Evolutionary conservation across 148 eudicot genomes (phyloP).

Genomic region (Nyssa sinensis): DNA sequence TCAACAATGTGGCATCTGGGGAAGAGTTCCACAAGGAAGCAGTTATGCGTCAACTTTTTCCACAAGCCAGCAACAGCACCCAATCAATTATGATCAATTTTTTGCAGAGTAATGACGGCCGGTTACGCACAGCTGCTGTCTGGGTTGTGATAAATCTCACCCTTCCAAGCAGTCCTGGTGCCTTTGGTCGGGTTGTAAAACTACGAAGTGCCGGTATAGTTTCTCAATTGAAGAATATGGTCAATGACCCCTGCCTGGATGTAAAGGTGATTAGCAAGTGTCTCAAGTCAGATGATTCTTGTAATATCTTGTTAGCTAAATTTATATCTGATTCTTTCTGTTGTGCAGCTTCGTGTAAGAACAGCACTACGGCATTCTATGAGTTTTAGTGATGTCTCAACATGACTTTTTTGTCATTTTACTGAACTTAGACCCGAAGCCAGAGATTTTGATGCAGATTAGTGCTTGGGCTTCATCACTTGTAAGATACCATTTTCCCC

Average conservation of each 20-base stretch:
- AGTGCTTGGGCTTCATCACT: conserved; percentile 11
- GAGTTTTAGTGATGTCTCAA: conserved; percentile 44
- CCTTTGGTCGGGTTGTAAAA: conserved; percentile 48
- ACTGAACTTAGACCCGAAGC: neutral
- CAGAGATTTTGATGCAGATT: conserved; percentile 14
- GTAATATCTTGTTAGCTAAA: neutral
- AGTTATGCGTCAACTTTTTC: conserved; percentile 67
- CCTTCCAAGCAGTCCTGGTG: conserved; percentile 68
- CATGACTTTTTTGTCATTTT: conserved; percentile 23
- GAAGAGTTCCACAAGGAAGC: conserved; percentile 81
- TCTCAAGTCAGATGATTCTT: conserved; percentile 3
- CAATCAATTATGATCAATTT: conserved; percentile 50
- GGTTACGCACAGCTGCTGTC: conserved; percentile 67
- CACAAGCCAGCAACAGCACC: conserved; percentile 32
- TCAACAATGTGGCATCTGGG: conserved; percentile 86
- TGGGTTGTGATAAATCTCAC: conserved; percentile 87
- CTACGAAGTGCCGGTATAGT: conserved; percentile 65
- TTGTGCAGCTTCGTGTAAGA: conserved; percentile 71
- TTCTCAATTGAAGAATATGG: conserved; percentile 70
- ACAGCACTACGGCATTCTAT: conserved; percentile 56
- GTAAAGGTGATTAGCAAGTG: conserved; percentile 57
- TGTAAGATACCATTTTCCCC: conserved; percentile 9
- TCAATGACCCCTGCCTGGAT: conserved; percentile 78
- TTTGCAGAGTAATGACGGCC: conserved; percentile 60
- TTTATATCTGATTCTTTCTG: conserved; percentile 8